Base-by-base conservation (phyloP, 495 filamentous ascomycete species). In the Penicillium arizonense region DNA sequence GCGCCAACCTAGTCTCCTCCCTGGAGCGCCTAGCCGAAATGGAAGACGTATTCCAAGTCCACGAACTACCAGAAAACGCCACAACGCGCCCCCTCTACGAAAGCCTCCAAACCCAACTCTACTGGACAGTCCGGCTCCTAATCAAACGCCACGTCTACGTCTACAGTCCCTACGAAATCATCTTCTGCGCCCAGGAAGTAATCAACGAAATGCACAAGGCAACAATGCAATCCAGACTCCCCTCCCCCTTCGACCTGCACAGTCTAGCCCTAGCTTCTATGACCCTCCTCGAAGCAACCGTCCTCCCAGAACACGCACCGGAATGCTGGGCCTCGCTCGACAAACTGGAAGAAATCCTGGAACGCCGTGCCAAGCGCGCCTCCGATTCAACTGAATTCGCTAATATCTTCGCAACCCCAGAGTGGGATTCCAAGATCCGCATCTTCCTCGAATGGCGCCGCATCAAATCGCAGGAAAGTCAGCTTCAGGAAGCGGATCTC, bases 121-220 rank as follows among this genome's bases (percentile, higher is more conserved):
- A 90, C 68, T 89, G 88, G 83, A 88, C 90, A 55, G 67, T 83
- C 42, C 80, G 82, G 35, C 74, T 92, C 11, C 69, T 91, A 13
- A 76, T 81, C 24, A 78, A 82, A 44, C 70, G 81, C 52, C 55
- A 83, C 74, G 72, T 81, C 70, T 69, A 76, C 63, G 64, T 82
- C 60, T 68, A 81, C 58, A 73, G 79, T 52, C 80, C 82, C 0
- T 69, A 74, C 33, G 81, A 88, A 33, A 75, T 92, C 28, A 69
- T 92, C 10, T 80, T 79, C 52, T 79, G 82, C 14, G 83, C 84
- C 28, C 74, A 78, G 53, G 78, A 84, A 50, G 73, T 87, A 2
- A 75, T 82, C 44, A 75, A 81, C 21, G 76, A 77, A 57, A 76
- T 85, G 47, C 73, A 81, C 50, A 81, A 76, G 37, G 67, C 85